A percentile compares a stretch with the other conserved stretches of the same genome.
phyloP scores from a whole-genome alignment of 306 rosid genomes.

The Heteromeles arbutifolia region DNA sequence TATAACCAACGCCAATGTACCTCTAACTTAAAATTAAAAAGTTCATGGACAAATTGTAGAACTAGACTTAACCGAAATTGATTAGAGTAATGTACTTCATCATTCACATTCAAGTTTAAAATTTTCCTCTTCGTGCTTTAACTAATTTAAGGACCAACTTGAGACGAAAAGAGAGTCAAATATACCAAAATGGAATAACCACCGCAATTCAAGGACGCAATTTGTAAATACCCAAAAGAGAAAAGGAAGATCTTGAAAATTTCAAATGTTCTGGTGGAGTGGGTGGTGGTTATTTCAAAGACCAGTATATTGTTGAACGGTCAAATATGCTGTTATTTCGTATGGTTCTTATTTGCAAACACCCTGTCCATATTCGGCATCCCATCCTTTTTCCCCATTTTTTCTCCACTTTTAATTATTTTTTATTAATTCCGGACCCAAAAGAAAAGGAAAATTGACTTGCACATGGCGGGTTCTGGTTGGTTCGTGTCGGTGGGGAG shows the following conservation, averaged over 20 bases:
- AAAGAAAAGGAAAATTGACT: neutral
- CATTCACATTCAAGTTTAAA: neutral
- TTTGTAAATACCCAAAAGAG: neutral
- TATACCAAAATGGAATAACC: neutral
- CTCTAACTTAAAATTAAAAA: too few relatives aligned
- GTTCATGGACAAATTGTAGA: too few relatives aligned
- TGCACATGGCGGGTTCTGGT: slow-evolving; percentile 5
- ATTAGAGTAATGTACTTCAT: too few relatives aligned
- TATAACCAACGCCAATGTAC: neutral
- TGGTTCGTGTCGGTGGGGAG: slow-evolving; percentile 11
- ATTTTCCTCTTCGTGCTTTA: accelerated
- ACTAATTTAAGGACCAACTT: too few relatives aligned
- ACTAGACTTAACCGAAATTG: too few relatives aligned
- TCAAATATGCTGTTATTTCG: slow-evolving; percentile 21
- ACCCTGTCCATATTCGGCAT: slow-evolving; percentile 16
- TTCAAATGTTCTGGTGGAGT: neutral
- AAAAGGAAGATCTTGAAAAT: neutral
- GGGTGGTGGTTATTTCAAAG: neutral
- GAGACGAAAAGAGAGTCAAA: neutral
- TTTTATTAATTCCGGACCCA: neutral
- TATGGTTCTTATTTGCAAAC: neutral
- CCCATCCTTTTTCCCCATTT: neutral
- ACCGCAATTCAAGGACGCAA: neutral
- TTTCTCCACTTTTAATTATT: neutral
- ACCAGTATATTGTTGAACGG: slow-evolving; percentile 14